phyloP scores from a whole-genome alignment of 345 rosid species.

The Salix brachista region DNA sequence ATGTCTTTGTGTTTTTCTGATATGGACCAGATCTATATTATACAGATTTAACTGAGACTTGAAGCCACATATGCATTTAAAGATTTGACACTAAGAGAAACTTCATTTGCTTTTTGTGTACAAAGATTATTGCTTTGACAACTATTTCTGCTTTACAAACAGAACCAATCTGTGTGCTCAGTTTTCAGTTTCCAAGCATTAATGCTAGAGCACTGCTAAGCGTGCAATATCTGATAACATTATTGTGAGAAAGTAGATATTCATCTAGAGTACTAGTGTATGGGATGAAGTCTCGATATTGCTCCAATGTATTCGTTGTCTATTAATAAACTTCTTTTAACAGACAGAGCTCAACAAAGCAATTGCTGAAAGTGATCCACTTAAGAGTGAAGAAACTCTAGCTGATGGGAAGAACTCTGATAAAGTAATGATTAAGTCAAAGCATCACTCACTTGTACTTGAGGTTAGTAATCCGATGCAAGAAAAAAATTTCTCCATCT shows the following conservation, averaged over 20 bases:
- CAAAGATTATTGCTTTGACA: neutral
- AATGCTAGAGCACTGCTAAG: neutral
- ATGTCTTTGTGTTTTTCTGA: neutral
- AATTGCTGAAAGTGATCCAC: conserved; percentile 37
- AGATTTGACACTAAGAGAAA: neutral
- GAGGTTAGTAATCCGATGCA: conserved; percentile 42
- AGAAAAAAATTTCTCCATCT: neutral
- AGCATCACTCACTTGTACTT: conserved; percentile 71
- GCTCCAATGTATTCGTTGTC: conserved; percentile 10
- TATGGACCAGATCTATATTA: neutral
- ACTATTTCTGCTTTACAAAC: neutral
- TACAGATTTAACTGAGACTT: neutral
- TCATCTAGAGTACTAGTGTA: neutral
- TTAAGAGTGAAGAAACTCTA: conserved; percentile 28
- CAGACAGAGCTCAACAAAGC: conserved; percentile 75
- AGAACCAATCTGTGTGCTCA: neutral
- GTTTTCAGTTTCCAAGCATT: neutral
- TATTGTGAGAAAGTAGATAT: neutral
- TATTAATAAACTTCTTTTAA: conserved; percentile 16
- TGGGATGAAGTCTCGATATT: neutral
- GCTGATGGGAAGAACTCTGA: conserved; percentile 30
- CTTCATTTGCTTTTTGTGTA: neutral
- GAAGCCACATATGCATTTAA: neutral
- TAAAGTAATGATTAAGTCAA: conserved; percentile 25
- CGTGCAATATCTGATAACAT: neutral